Percentiles rank a stretch among this genome's conserved stretches.
Evolutionary conservation across 2,329 filamentous ascomycete genomes (phyloP).

Genomic region (Epichloe sylvatica): DNA sequence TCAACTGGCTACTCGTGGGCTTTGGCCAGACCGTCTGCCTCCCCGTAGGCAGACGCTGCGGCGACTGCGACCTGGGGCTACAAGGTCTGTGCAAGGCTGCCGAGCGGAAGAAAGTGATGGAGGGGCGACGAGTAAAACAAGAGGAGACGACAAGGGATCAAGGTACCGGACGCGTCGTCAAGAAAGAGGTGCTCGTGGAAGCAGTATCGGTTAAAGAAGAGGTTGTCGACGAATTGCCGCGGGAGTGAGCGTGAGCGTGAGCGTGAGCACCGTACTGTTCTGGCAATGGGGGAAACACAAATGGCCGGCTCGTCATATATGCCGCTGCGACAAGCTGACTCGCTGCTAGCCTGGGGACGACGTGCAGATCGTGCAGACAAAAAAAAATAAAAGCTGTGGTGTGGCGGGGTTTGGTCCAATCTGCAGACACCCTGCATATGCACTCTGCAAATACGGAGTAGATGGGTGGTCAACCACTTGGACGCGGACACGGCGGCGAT

Average conservation of each 20-base stretch:
- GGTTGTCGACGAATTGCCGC: neutral
- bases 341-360: neutral
- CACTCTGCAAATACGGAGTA: neutral
- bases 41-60: constrained; percentile 67
- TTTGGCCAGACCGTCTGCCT: constrained; percentile 77
- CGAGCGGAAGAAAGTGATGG: constrained; percentile 47
- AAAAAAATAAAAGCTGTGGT: neutral
- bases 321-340: neutral
- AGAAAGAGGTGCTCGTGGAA: constrained; percentile 12
- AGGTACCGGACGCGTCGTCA: constrained; percentile 11
- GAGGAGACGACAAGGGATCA: constrained; percentile 15
- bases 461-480: neutral
- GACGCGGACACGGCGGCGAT: neutral
- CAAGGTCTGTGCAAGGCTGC: constrained; percentile 63
- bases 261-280: neutral
- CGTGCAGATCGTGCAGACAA: neutral
- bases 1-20: constrained; percentile 79
- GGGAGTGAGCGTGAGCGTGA: neutral
- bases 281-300: neutral
- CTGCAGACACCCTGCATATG: constrained; percentile 2
- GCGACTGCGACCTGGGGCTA: constrained; percentile 68
- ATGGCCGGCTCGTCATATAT: neutral
- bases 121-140: constrained; percentile 34
- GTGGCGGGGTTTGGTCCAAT: neutral
- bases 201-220: constrained; percentile 12